These are phyloP conservation scores for Globisporangium splendens DNA, from an alignment of 352 stramenopile species.

Conservation along the genomic window DNA sequence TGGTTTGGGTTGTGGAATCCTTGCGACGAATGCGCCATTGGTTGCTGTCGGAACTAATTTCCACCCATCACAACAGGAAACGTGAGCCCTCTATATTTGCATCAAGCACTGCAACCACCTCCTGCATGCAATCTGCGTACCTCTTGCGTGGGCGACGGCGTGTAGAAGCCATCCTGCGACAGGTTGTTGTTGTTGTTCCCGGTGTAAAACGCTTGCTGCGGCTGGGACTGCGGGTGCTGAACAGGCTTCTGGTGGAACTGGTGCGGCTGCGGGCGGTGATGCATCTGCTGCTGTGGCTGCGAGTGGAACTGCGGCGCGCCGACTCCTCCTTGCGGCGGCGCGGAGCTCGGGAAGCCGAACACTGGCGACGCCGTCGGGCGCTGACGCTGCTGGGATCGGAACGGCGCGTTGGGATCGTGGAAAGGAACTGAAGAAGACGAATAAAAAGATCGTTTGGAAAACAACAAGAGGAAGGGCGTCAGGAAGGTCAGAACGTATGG, in stretches of 20 bases:
- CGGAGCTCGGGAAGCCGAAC: constrained; percentile 10
- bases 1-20: constrained; percentile 25
- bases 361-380: constrained; percentile 20
- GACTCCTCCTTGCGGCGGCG: constrained; percentile 9
- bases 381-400: constrained; percentile 33
- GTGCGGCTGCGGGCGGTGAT: constrained; percentile 44
- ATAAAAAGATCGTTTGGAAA: background rate
- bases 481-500: background rate
- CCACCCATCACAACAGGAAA: background rate
- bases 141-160: constrained; percentile 30
- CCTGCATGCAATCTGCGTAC: constrained; percentile 10
- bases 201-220: constrained; percentile 11
- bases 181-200: constrained; percentile 2
- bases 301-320: constrained; percentile 29
- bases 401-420: constrained; percentile 47
- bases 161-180: constrained; percentile 30
- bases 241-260: constrained; percentile 46
- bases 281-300: constrained; percentile 31
- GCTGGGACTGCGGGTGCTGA: constrained; percentile 14
- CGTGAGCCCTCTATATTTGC: background rate
- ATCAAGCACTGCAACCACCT: background rate
- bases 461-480: background rate
- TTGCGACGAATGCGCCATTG: constrained; percentile 24
- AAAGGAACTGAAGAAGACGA: constrained; percentile 39
- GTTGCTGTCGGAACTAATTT: constrained; percentile 32